A percentile compares a stretch with the other conserved stretches of the same genome.
Conservation (phyloP, 2,329 filamentous ascomycete genomes). For the Fusarium scirpi region DNA sequence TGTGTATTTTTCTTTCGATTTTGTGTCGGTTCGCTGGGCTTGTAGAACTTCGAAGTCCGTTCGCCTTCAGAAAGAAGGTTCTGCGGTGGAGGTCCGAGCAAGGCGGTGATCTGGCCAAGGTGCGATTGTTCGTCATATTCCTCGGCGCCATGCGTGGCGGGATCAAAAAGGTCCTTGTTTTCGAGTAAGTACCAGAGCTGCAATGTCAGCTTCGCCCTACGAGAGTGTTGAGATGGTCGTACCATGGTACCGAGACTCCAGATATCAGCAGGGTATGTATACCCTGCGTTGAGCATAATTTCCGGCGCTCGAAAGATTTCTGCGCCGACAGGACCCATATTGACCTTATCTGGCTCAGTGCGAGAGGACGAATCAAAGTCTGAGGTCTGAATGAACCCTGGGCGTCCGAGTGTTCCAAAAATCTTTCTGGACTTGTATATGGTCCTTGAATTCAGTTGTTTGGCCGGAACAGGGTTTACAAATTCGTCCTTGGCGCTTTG, state of each 20-base stretch:
- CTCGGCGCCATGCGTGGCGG: neutral
- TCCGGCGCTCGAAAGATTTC: conserved; percentile 40
- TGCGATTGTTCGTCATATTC: conserved; percentile 23
- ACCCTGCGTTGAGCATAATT: conserved; percentile 40
- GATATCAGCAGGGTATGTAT: conserved; percentile 35
- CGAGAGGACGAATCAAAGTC: conserved; percentile 36
- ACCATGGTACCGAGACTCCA: conserved; percentile 39
- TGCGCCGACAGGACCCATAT: conserved; percentile 29
- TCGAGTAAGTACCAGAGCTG: conserved; percentile 29
- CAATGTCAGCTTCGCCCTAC: too few species aligned
- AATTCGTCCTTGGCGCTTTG: conserved; percentile 38
- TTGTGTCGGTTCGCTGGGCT: neutral
- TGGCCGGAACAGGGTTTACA: conserved; percentile 38
- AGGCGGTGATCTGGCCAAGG: conserved; percentile 16
- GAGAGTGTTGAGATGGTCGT: neutral
- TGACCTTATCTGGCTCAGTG: neutral
- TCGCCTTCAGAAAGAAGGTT: neutral
- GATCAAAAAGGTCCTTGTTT: conserved; percentile 14
- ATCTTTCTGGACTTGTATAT: conserved; percentile 45
- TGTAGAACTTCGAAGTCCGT: neutral
- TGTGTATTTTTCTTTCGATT: neutral
- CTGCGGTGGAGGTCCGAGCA: conserved; percentile 2
- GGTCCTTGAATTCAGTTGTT: conserved; percentile 17
- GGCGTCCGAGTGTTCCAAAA: conserved; percentile 26
- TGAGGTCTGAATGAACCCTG: conserved; percentile 34